Evolutionary conservation across 805 yeast genomes (phyloP).

Genomic region (Hanseniaspora clermontiae): DNA sequence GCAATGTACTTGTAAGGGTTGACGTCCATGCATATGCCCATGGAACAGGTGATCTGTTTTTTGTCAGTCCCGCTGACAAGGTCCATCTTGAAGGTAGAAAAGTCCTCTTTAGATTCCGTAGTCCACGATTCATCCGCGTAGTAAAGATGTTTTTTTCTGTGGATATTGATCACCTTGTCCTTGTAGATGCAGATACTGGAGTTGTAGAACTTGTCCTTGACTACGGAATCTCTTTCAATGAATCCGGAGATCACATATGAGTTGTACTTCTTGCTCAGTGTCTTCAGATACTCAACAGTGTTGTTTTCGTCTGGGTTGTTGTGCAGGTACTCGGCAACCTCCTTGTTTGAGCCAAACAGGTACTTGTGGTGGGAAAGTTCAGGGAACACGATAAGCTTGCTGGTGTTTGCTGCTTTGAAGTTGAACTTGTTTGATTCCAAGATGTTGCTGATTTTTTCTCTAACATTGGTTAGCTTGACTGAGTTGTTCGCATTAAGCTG

Average conservation of each 20-base stretch:
- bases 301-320: background rate
- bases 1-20: slow-evolving; percentile 78
- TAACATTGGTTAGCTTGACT: background rate
- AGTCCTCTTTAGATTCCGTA: background rate
- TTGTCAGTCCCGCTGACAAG: background rate
- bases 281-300: background rate
- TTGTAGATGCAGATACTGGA: slow-evolving; percentile 6
- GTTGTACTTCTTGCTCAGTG: slow-evolving; percentile 3
- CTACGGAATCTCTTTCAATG: background rate
- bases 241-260: slow-evolving; percentile 7
- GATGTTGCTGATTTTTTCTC: background rate
- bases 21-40: slow-evolving; percentile 91
- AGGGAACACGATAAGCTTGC: slow-evolving; percentile 4
- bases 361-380: slow-evolving; percentile 6
- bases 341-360: background rate
- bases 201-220: background rate
- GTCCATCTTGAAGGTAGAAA: background rate
- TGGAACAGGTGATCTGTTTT: slow-evolving; percentile 27
- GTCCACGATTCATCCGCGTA: slow-evolving; percentile 9
- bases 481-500: slow-evolving; percentile 10
- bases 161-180: background rate
- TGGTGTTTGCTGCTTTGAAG: background rate
- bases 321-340: background rate
- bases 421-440: slow-evolving; percentile 2
- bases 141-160: slow-evolving; percentile 9